phyloP scores from a whole-genome alignment of 805 yeast genomes.

The Candida xyloterini region DNA sequence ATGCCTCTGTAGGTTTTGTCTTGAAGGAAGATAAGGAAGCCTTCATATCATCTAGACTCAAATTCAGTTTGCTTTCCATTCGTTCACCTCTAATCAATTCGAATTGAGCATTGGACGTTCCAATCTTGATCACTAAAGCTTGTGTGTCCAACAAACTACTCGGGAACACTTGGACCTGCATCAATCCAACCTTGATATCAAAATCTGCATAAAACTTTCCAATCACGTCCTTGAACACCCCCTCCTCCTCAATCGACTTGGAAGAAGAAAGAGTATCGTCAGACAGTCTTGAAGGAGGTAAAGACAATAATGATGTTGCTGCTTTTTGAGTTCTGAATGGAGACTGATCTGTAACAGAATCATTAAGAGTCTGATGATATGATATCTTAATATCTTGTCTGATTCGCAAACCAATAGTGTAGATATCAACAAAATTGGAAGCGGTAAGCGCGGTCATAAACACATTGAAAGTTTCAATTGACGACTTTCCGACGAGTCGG shows the following conservation, averaged over 20 bases:
- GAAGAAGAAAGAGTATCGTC: background rate
- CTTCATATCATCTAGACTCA: conserved; percentile 59
- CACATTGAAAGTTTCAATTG: conserved; percentile 51
- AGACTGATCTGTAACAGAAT: conserved; percentile 29
- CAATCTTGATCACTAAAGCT: conserved; percentile 62
- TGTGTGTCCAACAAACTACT: conserved; percentile 75
- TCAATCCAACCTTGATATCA: conserved; percentile 54
- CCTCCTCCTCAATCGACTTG: background rate
- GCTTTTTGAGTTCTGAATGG: background rate
- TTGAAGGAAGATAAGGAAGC: conserved; percentile 66
- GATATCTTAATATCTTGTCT: conserved; percentile 69
- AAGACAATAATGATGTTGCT: conserved; percentile 1
- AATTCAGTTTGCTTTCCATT: conserved; percentile 54
- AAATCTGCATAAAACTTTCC: conserved; percentile 62
- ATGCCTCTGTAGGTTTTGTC: conserved; percentile 47
- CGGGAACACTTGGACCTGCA: conserved; percentile 73
- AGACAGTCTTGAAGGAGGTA: background rate
- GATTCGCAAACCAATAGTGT: conserved; percentile 66
- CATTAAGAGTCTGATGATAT: conserved; percentile 71
- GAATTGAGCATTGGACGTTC: conserved; percentile 51
- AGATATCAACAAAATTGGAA: conserved; percentile 75
- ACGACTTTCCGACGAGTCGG: conserved; percentile 50
- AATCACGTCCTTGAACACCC: conserved; percentile 26
- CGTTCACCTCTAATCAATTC: conserved; percentile 44
- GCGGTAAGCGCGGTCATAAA: conserved; percentile 84